phyloP scores from a whole-genome alignment of 2,329 filamentous ascomycete genomes.

The Grosmannia penicillata region DNA sequence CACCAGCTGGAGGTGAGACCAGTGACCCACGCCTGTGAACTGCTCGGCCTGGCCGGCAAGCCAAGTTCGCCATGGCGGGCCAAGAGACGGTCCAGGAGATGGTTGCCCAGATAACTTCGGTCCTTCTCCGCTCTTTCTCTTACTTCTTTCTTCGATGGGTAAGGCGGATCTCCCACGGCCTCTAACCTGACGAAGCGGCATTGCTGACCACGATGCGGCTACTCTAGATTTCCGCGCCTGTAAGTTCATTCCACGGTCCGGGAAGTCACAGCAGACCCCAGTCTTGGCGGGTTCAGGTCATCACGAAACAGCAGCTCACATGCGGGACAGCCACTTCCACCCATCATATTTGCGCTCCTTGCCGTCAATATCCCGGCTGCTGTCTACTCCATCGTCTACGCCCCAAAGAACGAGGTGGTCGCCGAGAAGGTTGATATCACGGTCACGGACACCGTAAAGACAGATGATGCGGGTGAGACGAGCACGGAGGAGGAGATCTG shows the following conservation, averaged over 20 bases:
- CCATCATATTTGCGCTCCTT: conserved; percentile 42
- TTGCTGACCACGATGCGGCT: not conserved
- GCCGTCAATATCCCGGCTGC: conserved; percentile 53
- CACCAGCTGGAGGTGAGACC: too few species aligned
- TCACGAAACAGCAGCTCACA: not conserved
- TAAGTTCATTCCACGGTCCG: conserved; percentile 11
- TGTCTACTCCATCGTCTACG: conserved; percentile 39
- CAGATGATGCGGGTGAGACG: conserved; percentile 14
- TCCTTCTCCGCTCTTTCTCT: conserved; percentile 31
- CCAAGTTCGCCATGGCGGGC: too few species aligned
- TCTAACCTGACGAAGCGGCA: not conserved
- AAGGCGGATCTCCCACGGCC: conserved; percentile 15
- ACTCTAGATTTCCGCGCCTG: conserved; percentile 20
- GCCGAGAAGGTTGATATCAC: conserved; percentile 45
- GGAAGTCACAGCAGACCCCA: too few species aligned
- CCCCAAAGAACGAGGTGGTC: conserved; percentile 41
- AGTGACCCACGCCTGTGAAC: too few species aligned
- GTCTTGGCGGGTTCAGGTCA: too few species aligned
- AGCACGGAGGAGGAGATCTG: conserved; percentile 37
- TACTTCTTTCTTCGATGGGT: conserved; percentile 52
- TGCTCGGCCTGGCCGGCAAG: too few species aligned
- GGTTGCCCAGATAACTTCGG: conserved; percentile 27
- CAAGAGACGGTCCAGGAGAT: conserved; percentile 17
- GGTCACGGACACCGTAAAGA: conserved; percentile 30
- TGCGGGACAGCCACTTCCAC: conserved; percentile 10